Conservation (phyloP, 1,284 basidiomycete species). For the Hemileia vastatrix region DNA sequence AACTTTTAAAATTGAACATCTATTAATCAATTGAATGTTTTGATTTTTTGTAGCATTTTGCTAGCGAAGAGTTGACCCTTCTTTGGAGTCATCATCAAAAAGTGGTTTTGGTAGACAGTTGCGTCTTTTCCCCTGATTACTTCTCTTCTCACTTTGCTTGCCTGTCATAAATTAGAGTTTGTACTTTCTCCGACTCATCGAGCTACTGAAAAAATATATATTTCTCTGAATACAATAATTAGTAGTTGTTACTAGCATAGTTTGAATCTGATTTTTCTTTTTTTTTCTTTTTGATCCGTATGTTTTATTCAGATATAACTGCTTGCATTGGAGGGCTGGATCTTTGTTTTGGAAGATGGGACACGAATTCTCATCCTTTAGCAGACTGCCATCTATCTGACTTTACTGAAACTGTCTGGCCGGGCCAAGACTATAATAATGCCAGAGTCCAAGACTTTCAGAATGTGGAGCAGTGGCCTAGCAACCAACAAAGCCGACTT, state of each 20-base stretch:
- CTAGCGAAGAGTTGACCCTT: conserved; percentile 65
- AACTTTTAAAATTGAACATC: not conserved
- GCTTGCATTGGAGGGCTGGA: conserved; percentile 68
- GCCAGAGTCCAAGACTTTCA: conserved; percentile 65
- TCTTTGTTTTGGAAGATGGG: conserved; percentile 90
- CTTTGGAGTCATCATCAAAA: conserved; percentile 61
- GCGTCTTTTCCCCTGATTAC: not conserved
- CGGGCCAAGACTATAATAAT: conserved; percentile 56
- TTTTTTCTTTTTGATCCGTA: not conserved
- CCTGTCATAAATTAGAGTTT: no score
- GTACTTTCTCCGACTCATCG: no score
- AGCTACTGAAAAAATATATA: no score
- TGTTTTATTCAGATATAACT: conserved; percentile 1
- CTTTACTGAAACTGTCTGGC: conserved; percentile 70
- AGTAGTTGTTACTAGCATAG: no score
- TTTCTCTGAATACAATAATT: no score
- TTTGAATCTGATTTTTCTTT: no score
- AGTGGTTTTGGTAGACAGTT: conserved; percentile 19
- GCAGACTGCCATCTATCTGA: conserved; percentile 81
- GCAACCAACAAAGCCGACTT: conserved; percentile 48
- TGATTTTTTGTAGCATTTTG: conserved; percentile 49
- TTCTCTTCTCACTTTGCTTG: no score
- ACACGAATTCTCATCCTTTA: conserved; percentile 63
- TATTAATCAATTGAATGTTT: not conserved
- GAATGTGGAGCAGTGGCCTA: conserved; percentile 65